Evolutionary conservation across 139 green algal species (phyloP).

Genomic region (Micractinium conductrix): DNA sequence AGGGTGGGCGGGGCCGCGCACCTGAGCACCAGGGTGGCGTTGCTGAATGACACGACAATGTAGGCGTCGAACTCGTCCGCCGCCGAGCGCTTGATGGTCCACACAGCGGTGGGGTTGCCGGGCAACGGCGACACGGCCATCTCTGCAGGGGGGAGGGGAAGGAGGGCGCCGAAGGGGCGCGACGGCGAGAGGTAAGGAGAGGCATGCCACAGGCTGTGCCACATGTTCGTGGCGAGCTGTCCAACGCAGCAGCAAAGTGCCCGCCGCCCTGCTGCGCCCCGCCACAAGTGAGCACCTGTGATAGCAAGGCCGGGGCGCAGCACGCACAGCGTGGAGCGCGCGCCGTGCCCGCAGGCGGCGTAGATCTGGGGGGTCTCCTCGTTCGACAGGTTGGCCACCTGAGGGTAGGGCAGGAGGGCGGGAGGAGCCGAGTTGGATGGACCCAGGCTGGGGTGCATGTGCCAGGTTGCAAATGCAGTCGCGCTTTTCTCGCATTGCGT

Average conservation of each 20-base stretch:
- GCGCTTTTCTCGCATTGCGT: too few relatives aligned
- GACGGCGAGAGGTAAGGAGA: neutral
- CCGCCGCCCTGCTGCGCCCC: too few relatives aligned
- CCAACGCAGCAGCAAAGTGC: too few relatives aligned
- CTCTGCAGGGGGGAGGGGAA: slow-evolving; percentile 56
- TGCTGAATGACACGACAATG: slow-evolving; percentile 98
- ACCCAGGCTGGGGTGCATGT: neutral
- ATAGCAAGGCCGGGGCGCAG: slow-evolving; percentile 93
- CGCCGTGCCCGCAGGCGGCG: slow-evolving; percentile 81
- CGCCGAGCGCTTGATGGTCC: slow-evolving; percentile 77
- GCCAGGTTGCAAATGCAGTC: too few relatives aligned
- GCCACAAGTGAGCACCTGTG: slow-evolving; percentile 48
- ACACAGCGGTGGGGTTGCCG: slow-evolving; percentile 88
- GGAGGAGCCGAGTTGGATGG: too few relatives aligned
- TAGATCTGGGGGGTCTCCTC: slow-evolving; percentile 93
- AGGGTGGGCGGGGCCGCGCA: neutral
- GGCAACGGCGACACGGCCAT: slow-evolving; percentile 92
- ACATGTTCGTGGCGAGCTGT: too few relatives aligned
- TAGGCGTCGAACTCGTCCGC: slow-evolving; percentile 91
- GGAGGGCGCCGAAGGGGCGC: neutral
- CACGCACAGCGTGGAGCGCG: slow-evolving; percentile 84
- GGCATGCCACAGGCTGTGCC: too few relatives aligned
- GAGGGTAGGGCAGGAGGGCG: too few relatives aligned
- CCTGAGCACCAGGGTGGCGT: slow-evolving; percentile 90
- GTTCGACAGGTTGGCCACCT: slow-evolving; percentile 85